Evolutionary conservation across 140 eudicot species (phyloP).

Genomic region (Anethum foeniculum): DNA sequence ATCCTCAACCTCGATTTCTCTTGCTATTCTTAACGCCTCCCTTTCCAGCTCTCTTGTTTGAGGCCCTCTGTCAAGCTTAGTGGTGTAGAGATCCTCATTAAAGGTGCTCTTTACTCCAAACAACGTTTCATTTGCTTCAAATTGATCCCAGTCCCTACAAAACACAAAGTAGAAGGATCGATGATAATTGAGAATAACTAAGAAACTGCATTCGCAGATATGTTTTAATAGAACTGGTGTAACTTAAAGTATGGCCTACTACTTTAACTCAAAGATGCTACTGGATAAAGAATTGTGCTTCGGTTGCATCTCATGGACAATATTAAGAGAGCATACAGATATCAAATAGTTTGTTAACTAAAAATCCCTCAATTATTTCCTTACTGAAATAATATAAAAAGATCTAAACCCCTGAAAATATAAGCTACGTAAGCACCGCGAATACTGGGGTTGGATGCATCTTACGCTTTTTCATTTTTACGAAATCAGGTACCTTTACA

Average conservation of each 20-base stretch:
- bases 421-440: not conserved
- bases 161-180: not conserved
- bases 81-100: slow-evolving; percentile 90
- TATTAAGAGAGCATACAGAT: not conserved
- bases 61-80: slow-evolving; percentile 93
- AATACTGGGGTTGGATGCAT: not conserved
- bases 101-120: slow-evolving; percentile 99
- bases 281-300: not conserved
- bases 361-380: not conserved
- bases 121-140: slow-evolving; percentile 78
- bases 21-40: slow-evolving; percentile 86
- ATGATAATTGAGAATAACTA: not conserved
- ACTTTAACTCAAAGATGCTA: not conserved
- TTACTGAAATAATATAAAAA: not conserved
- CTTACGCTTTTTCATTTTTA: too few relatives aligned
- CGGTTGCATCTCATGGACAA: not conserved
- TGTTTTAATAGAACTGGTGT: not conserved
- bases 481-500: not conserved
- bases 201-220: slow-evolving; percentile 5
- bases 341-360: not conserved
- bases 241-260: not conserved
- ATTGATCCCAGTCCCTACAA: slow-evolving; percentile 95
- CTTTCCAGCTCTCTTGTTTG: slow-evolving; percentile 74
- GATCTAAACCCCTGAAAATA: not conserved
- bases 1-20: slow-evolving; percentile 93